A percentile compares a stretch with the other conserved stretches of the same genome.
Conservation (phyloP, 2,329 filamentous ascomycete genomes). For the Cordyceps javanica region DNA sequence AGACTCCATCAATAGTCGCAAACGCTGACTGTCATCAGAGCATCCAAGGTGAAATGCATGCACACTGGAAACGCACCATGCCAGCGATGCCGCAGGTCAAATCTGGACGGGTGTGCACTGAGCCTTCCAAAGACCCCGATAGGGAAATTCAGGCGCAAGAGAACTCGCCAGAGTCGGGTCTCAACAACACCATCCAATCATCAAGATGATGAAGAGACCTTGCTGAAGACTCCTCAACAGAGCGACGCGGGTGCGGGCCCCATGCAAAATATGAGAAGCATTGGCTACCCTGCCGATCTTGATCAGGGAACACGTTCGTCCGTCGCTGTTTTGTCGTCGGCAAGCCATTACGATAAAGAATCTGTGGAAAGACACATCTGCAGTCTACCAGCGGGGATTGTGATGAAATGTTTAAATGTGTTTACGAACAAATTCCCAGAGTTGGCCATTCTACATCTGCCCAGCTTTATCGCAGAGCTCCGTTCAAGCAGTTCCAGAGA, state of each 20-base stretch:
- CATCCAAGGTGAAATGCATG: conserved; percentile 30
- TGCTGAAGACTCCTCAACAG: not conserved
- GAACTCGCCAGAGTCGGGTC: not conserved
- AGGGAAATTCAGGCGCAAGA: conserved; percentile 5
- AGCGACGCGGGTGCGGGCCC: not conserved
- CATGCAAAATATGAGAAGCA: not conserved
- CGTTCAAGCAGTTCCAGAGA: conserved; percentile 18
- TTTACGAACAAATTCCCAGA: conserved; percentile 31
- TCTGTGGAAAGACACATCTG: conserved; percentile 19
- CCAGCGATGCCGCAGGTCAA: conserved; percentile 23
- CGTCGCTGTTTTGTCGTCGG: not conserved
- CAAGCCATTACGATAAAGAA: not conserved
- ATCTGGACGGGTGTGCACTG: conserved; percentile 22
- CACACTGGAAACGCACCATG: conserved; percentile 27
- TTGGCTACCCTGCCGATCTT: not conserved
- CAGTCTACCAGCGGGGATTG: conserved; percentile 19
- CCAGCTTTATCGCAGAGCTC: conserved; percentile 24
- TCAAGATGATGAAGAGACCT: not conserved
- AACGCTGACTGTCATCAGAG: conserved; percentile 18
- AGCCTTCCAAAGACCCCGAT: conserved; percentile 17
- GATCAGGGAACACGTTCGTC: not conserved
- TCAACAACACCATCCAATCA: not conserved
- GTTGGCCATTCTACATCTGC: conserved; percentile 27
- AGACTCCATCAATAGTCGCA: not conserved
- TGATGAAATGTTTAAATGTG: conserved; percentile 27